Percentiles rank a stretch among this genome's conserved stretches.
These are phyloP conservation scores for Camellia oleifera DNA, from an alignment of 179 eudicot genomes.

Conservation along the genomic window DNA sequence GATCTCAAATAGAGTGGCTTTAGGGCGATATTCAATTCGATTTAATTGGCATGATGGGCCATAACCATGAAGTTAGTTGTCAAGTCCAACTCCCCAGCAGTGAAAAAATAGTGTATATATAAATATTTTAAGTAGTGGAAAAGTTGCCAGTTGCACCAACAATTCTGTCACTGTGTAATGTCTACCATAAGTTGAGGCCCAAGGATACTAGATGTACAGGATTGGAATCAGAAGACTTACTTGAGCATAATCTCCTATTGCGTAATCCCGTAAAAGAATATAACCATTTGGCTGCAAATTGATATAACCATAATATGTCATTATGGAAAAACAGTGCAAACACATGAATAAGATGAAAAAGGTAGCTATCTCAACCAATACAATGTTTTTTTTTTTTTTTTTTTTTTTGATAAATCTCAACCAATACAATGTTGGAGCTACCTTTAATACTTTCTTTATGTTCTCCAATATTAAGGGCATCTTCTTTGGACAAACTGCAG, in stretches of 20 bases:
- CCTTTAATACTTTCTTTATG: slow-evolving; percentile 67
- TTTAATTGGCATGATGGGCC: slow-evolving; percentile 5
- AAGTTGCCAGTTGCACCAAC: no score
- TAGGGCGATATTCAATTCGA: not conserved
- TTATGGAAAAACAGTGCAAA: not conserved
- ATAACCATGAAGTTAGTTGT: not conserved
- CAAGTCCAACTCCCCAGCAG: not conserved
- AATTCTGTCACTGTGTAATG: no score
- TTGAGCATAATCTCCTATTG: slow-evolving; percentile 90
- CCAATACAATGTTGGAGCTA: slow-evolving; percentile 9
- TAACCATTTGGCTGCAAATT: slow-evolving; percentile 69
- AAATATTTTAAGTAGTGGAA: not conserved
- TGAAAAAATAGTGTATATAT: not conserved
- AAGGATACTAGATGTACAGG: not conserved
- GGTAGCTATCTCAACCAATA: not conserved
- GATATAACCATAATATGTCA: slow-evolving; percentile 6
- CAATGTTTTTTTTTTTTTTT: no score
- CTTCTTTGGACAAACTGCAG: slow-evolving; percentile 87
- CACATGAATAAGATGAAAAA: not conserved
- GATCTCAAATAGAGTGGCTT: no score
- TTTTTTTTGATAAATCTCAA: not conserved
- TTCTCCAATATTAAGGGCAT: slow-evolving; percentile 64
- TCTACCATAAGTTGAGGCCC: not conserved
- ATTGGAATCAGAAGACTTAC: slow-evolving; percentile 25
- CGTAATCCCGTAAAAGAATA: slow-evolving; percentile 82